A percentile compares a stretch with the other conserved stretches of the same genome.
These are phyloP conservation scores for Melanopsichium pennsylvanicum DNA, from an alignment of 1,284 basidiomycete species.

Conservation along the genomic window DNA sequence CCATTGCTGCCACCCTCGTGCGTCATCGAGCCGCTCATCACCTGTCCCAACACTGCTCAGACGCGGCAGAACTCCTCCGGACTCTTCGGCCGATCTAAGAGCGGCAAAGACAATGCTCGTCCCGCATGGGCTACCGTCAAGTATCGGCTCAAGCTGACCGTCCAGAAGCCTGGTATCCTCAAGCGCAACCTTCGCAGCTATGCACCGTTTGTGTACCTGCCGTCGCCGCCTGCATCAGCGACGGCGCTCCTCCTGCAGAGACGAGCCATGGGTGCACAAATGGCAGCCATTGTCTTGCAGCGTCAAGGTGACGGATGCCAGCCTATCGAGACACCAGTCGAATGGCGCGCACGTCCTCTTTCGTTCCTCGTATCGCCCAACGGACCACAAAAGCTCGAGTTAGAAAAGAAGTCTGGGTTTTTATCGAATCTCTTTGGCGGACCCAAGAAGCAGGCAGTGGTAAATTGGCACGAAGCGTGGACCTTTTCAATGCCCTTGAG, in stretches of 20 bases:
- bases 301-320: conserved; percentile 23
- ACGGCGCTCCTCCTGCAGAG: conserved; percentile 29
- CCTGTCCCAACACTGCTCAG: conserved; percentile 14
- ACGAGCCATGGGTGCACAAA: conserved; percentile 29
- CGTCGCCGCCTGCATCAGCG: conserved; percentile 41
- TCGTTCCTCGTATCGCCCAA: conserved; percentile 21
- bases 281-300: conserved; percentile 26
- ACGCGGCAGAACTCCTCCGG: conserved; percentile 17
- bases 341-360: conserved; percentile 19
- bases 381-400: conserved; percentile 16
- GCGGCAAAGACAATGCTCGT: conserved; percentile 4
- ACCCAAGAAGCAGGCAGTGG: conserved; percentile 7
- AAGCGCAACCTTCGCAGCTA: conserved; percentile 54
- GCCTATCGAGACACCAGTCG: conserved; percentile 17
- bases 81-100: conserved; percentile 23
- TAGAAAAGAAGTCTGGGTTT: conserved; percentile 16
- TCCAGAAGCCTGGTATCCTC: conserved; percentile 54
- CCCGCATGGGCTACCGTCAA: conserved; percentile 57
- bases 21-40: conserved; percentile 36
- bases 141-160: conserved; percentile 59
- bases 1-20: conserved; percentile 26
- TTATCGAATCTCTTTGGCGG: conserved; percentile 19
- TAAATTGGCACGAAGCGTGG: conserved; percentile 35
- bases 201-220: conserved; percentile 58
- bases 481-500: conserved; percentile 40